Conservation (phyloP, 495 filamentous ascomycete genomes). For the Achaetomiella virescens region DNA sequence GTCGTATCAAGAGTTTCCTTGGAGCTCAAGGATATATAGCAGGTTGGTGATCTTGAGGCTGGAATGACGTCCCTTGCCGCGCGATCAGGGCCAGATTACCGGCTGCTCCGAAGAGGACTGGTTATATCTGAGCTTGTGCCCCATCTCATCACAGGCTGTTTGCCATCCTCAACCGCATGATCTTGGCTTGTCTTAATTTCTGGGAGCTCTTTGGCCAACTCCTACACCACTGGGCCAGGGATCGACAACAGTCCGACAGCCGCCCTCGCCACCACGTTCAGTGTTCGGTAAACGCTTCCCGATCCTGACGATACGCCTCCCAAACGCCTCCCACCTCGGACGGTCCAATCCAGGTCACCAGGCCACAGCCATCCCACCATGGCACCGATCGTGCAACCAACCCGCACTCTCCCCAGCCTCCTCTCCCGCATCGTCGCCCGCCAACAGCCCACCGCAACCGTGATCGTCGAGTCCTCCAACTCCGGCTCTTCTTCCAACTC, state of each 20-base stretch:
- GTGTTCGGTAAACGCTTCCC: too few species aligned
- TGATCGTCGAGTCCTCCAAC: background rate
- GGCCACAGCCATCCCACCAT: background rate
- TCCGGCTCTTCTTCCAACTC: background rate
- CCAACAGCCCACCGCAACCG: constrained; percentile 18
- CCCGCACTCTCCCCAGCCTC: constrained; percentile 15
- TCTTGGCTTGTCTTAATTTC: background rate
- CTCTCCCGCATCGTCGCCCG: constrained; percentile 6
- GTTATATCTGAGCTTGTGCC: background rate
- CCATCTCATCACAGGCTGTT: background rate
- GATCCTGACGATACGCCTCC: background rate
- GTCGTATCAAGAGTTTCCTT: background rate
- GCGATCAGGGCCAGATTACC: too few species aligned
- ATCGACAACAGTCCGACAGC: too few species aligned
- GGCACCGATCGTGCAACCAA: constrained; percentile 14
- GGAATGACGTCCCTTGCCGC: background rate
- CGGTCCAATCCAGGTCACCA: too few species aligned
- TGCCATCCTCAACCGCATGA: background rate
- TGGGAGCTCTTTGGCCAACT: too few species aligned
- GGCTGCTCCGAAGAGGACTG: background rate
- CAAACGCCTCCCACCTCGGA: background rate
- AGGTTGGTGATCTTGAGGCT: background rate
- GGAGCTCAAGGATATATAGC: background rate
- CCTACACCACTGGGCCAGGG: too few species aligned
- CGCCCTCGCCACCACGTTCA: too few species aligned